phyloP scores from a whole-genome alignment of 176 grass and related monocot species.

The Lolium rigidum region DNA sequence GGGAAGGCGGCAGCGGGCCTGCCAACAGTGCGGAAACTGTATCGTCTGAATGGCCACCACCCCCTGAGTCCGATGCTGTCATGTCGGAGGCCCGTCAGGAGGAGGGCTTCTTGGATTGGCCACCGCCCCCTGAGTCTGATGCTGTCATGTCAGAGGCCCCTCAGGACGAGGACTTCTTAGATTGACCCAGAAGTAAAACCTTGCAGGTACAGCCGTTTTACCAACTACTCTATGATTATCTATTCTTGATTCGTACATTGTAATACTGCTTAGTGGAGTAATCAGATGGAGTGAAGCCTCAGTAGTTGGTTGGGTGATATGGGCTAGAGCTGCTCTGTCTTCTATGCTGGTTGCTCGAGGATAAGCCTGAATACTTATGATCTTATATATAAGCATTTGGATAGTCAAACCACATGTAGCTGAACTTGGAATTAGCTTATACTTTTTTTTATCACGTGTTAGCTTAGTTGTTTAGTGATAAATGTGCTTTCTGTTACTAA shows the following conservation, averaged over 20 bases:
- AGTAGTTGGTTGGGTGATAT: conserved; percentile 2
- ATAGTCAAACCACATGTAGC: background rate
- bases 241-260: background rate
- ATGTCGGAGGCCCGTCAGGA: conserved; percentile 62
- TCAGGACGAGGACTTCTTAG: conserved; percentile 54
- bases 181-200: conserved; percentile 43
- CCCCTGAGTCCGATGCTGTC: conserved; percentile 53
- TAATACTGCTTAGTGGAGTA: conserved; percentile 16
- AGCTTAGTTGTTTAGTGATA: background rate
- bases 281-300: background rate
- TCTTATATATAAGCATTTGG: background rate
- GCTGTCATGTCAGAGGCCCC: conserved; percentile 62
- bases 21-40: conserved; percentile 72
- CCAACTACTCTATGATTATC: background rate
- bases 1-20: conserved; percentile 50
- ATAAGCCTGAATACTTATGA: background rate
- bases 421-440: conserved; percentile 19
- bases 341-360: background rate
- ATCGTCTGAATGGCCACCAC: conserved; percentile 67
- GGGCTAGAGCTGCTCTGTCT: background rate
- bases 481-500: conserved; percentile 6
- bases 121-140: conserved; percentile 41
- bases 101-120: conserved; percentile 64
- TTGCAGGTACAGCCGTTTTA: conserved; percentile 34
- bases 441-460: background rate